Evolutionary conservation across 2,329 filamentous ascomycete genomes (phyloP).

Genomic region (Colletotrichum melonis): DNA sequence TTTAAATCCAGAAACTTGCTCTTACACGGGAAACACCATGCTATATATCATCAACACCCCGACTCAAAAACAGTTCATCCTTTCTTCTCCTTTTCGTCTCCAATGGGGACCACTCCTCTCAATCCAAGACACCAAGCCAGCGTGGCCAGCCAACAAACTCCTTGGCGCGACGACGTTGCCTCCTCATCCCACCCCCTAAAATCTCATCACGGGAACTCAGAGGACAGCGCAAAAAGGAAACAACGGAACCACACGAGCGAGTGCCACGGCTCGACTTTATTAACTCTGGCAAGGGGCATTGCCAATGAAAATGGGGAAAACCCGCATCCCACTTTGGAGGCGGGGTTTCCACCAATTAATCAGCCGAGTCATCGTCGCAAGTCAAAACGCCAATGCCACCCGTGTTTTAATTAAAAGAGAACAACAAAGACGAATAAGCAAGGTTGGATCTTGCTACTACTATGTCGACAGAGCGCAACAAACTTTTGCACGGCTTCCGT

Average conservation of each 20-base stretch:
- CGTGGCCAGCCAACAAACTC: neutral
- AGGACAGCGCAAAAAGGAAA: slow-evolving; percentile 16
- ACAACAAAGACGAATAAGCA: neutral
- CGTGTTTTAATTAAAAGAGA: neutral
- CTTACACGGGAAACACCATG: neutral
- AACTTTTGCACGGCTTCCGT: too few relatives aligned
- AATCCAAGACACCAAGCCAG: neutral
- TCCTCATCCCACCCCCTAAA: neutral
- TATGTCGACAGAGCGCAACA: neutral
- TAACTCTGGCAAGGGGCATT: neutral
- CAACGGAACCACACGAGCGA: slow-evolving; percentile 30
- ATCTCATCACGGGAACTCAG: slow-evolving; percentile 15
- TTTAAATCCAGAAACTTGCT: neutral
- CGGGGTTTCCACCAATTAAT: slow-evolving; percentile 12
- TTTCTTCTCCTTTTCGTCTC: neutral
- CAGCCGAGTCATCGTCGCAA: neutral
- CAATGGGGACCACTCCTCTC: neutral
- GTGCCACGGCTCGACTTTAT: slow-evolving; percentile 10
- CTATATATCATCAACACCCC: neutral
- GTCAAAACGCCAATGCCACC: neutral
- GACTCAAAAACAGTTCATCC: neutral
- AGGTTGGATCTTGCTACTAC: neutral
- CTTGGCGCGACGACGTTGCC: slow-evolving; percentile 9
- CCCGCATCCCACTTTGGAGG: neutral
- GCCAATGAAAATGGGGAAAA: slow-evolving; percentile 1